Evolutionary conservation across 2,329 filamentous ascomycete genomes (phyloP), one percentile per base, ranked within the genome.

Genomic region (Diaporthe sp.): DNA sequence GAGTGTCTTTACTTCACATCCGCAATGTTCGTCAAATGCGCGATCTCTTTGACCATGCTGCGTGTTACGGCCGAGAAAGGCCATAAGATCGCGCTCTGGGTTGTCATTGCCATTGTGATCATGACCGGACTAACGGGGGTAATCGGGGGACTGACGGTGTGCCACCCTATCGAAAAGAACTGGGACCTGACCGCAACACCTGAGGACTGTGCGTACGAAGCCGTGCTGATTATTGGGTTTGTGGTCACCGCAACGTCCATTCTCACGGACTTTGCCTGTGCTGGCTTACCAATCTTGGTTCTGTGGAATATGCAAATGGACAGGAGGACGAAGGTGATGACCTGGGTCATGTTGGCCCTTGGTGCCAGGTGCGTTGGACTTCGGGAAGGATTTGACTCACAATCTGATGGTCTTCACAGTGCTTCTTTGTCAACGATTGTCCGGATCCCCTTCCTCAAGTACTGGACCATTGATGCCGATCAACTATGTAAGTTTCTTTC

Each of bases 291-390:
- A 27, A 50, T 66, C 22, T 27, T 51, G 13, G 44, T 66, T 9
- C n/a, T 66, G 13, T 66, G 63, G 63, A 66, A 66, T 27, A 66
- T 66, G 63, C 63, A 66, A 10, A 66, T 66, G 63, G 63, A 66
- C 32, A 51, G 63, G 30, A 66, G 44, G 32, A 66, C 44, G 22
- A 66, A 66, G 22, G n/a, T 66, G n/a, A 9, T 66, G 27, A 66
- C 44, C 4, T 66, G 63, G 63, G n/a, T 66, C 22, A 66, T 66
- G 44, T 10, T 66, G n/a, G 30, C 63, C 1, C 63, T 66, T 51
- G 63, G 63, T 3, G 63, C 30, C 30, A 66, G 63, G 63, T 51
- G 22, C 2, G 63, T 51, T 27, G 3, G 17, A 7, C 1, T 8
- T 10, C 2, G 7, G 5, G 3, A 0, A n/a, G 19, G 0, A 0